These are phyloP conservation scores for Taxillus chinensis DNA, from an alignment of 164 flowering plant genomes.

Conservation along the genomic window DNA sequence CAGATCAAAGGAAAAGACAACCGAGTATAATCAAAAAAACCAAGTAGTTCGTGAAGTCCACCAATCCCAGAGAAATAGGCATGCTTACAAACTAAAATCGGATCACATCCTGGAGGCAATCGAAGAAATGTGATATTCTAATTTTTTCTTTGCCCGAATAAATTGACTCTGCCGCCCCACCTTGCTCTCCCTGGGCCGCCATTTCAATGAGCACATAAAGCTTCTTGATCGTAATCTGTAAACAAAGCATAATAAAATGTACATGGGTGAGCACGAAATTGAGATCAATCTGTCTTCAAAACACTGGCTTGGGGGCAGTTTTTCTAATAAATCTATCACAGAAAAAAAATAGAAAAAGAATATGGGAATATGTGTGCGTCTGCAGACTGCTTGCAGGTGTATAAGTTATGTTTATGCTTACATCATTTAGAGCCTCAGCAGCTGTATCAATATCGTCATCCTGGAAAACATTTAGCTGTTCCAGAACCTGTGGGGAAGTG, in stretches of 20 bases:
- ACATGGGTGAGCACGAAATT: neutral
- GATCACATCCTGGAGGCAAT: constrained; percentile 67
- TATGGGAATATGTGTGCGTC: no score
- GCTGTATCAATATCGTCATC: constrained; percentile 64
- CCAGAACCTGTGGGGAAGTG: constrained; percentile 49
- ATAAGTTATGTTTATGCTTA: constrained; percentile 19
- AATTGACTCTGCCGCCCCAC: constrained; percentile 74
- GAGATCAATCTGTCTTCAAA: neutral
- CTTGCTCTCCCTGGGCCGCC: constrained; percentile 89
- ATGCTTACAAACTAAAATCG: constrained; percentile 21
- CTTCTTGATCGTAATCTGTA: constrained; percentile 83
- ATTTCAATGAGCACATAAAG: constrained; percentile 83
- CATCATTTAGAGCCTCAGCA: constrained; percentile 78
- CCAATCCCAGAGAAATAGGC: neutral
- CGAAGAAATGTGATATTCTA: constrained; percentile 55
- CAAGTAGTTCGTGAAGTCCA: neutral
- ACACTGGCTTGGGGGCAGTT: no score
- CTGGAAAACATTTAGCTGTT: constrained; percentile 62
- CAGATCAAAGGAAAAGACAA: neutral
- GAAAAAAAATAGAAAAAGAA: no score
- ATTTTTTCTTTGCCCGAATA: constrained; percentile 72
- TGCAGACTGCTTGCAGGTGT: no score
- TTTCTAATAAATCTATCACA: no score
- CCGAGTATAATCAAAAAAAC: neutral
- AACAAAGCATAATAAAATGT: neutral